Evolutionary conservation across 1,284 basidiomycete species (phyloP).

Genomic region (Ganoderma multipileum): DNA sequence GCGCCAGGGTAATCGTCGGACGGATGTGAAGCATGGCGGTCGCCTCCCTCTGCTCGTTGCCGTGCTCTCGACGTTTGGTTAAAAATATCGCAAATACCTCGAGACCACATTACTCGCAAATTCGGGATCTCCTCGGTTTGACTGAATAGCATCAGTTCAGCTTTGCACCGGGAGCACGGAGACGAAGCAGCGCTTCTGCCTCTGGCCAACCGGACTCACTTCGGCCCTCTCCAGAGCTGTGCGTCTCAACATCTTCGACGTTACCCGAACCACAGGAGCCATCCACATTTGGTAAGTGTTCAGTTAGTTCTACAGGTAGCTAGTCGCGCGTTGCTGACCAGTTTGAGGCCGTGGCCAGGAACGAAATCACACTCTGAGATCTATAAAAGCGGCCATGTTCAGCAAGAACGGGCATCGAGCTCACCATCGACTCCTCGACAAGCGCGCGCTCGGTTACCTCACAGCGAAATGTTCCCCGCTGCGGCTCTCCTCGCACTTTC

Average conservation of each 20-base stretch:
- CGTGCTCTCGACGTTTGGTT: conserved; percentile 9
- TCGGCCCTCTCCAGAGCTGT: conserved; percentile 16
- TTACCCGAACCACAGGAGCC: conserved; percentile 2
- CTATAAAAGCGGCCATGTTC: conserved; percentile 21
- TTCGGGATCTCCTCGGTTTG: conserved; percentile 25
- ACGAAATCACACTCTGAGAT: not conserved
- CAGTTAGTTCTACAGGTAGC: conserved; percentile 8
- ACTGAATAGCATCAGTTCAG: conserved; percentile 15
- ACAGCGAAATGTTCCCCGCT: conserved; percentile 36
- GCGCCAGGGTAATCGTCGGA: conserved; percentile 23
- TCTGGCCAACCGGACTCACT: conserved; percentile 16
- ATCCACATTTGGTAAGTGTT: conserved; percentile 9
- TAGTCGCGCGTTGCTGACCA: conserved; percentile 2
- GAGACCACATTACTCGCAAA: conserved; percentile 17
- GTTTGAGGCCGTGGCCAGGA: not conserved
- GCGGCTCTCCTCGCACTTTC: conserved; percentile 37
- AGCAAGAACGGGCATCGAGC: conserved; percentile 25
- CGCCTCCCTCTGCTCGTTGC: not conserved
- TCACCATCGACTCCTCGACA: conserved; percentile 25
- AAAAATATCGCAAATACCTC: conserved; percentile 17
- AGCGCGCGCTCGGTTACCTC: conserved; percentile 18
- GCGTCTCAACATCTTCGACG: conserved; percentile 22
- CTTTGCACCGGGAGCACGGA: conserved; percentile 7
- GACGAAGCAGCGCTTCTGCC: not conserved
- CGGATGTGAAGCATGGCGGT: conserved; percentile 4